phyloP scores from a whole-genome alignment of 306 rosid genomes.

The Cicer judaicum region DNA sequence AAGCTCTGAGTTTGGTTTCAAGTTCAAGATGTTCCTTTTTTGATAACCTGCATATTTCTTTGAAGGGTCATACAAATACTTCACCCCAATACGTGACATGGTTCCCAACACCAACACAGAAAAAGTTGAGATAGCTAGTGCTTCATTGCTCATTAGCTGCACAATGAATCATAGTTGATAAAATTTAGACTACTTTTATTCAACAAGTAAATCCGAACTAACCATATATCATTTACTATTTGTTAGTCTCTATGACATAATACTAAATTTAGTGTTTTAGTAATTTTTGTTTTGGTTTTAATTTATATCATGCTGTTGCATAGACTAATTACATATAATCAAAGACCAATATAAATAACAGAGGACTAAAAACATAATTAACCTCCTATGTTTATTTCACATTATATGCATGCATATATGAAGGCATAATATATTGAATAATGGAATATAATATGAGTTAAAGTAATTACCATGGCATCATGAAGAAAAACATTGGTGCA shows the following conservation, averaged over 20 bases:
- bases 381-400: no score
- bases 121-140: background rate
- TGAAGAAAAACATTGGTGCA: background rate
- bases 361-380: no score
- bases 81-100: background rate
- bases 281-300: no score
- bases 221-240: no score
- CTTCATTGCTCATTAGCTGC: slow-evolving; percentile 4
- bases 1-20: slow-evolving; percentile 18
- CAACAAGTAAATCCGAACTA: background rate
- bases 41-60: slow-evolving; percentile 33
- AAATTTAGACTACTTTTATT: slow-evolving; percentile 8
- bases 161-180: background rate
- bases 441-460: background rate
- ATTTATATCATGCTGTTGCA: no score
- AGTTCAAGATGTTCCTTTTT: slow-evolving; percentile 13
- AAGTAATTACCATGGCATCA: slow-evolving; percentile 40
- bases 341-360: no score
- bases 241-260: no score
- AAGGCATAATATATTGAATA: background rate
- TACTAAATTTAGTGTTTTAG: no score
- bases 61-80: slow-evolving; percentile 25
- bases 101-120: slow-evolving; percentile 6
- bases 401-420: background rate
- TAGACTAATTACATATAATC: no score